Conservation (phyloP, 1,284 basidiomycete genomes). For the Microbotryum intermedium region DNA sequence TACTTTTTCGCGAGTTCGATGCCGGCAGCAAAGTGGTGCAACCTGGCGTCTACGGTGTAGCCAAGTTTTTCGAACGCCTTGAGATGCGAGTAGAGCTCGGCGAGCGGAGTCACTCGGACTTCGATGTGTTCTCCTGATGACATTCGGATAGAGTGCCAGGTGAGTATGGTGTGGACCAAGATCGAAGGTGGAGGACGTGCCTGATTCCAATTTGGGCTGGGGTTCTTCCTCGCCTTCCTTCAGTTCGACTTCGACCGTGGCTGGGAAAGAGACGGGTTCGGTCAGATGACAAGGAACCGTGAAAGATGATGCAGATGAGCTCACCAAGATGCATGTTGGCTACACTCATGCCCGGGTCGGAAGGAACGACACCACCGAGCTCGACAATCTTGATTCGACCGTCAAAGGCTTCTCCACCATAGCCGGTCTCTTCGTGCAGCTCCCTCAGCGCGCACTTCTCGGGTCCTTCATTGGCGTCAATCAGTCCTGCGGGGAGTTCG, state of each 20-base stretch:
- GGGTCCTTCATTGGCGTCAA: slow-evolving; percentile 70
- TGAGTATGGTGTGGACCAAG: not conserved
- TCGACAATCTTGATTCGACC: slow-evolving; percentile 23
- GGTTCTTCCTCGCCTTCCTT: slow-evolving; percentile 50
- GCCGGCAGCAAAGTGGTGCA: slow-evolving; percentile 64
- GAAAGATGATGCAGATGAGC: not conserved
- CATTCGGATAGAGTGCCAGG: not conserved
- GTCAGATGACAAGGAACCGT: slow-evolving; percentile 3
- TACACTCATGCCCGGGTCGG: slow-evolving; percentile 3
- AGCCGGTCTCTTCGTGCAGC: slow-evolving; percentile 84
- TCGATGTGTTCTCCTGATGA: slow-evolving; percentile 50
- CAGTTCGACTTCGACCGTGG: slow-evolving; percentile 47
- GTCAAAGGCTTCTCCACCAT: slow-evolving; percentile 41
- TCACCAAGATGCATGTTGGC: not conserved
- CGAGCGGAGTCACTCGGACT: slow-evolving; percentile 59
- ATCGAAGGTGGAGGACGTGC: slow-evolving; percentile 45
- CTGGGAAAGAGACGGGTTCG: not conserved
- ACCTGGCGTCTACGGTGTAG: slow-evolving; percentile 65
- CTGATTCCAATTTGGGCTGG: slow-evolving; percentile 60
- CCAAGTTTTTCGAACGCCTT: slow-evolving; percentile 61
- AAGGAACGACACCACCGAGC: slow-evolving; percentile 13
- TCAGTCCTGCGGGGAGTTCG: slow-evolving; percentile 80
- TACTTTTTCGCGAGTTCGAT: slow-evolving; percentile 42
- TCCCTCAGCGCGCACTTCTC: slow-evolving; percentile 73
- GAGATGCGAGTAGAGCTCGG: slow-evolving; percentile 54